Evolutionary conservation across 2,329 filamentous ascomycete genomes (phyloP), one percentile per base, ranked within the genome.

Genomic region (Graphium sp.): DNA sequence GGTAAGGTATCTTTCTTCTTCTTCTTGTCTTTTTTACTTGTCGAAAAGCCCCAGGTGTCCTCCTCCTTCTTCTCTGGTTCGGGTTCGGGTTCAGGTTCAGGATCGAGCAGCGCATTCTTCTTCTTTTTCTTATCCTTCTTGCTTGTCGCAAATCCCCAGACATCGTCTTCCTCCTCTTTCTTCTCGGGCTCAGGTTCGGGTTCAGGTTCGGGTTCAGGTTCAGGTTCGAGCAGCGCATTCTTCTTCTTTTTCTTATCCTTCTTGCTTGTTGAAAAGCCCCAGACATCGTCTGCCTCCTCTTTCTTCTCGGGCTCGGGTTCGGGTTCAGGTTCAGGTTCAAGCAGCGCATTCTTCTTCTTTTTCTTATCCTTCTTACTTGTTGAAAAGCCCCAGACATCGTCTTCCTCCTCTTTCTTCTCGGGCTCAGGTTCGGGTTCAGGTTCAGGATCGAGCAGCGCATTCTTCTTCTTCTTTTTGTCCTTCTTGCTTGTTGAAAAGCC

Each of bases 11-110:
- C 47, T 35, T 50, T 56, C 34, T 52, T 49, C 34, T 49, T 56
- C 36, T 55, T 57, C 37, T 50, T 60, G 16, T 44, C 41, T 37
- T 48, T 55, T 38, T 49, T 51, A 5, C 40, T 39, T 3, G 35
- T 22, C 13, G 39, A 20, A n/a, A 34, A 23, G 8, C 38, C 32
- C 33, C 35, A 41, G 24, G 37, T 23, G 14, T 45, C 42, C 4
- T 44, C 42, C 20, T 35, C 33, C 30, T 32, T 39, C 34, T 30
- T 34, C 23, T 41, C 39, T 7, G 32, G 26, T 15, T 37, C 35
- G 11, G 36, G 24, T 24, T 41, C 41, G 5, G 32, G 24, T 16
- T 27, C 35, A 6, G 22, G 19, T 22, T 41, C 38, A 22, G 41
- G 37, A n/a, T 41, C 42, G 7, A 27, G 31, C 15, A 39, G 22